phyloP scores from a whole-genome alignment of 768 basidiomycete genomes.

The Russula sp. region DNA sequence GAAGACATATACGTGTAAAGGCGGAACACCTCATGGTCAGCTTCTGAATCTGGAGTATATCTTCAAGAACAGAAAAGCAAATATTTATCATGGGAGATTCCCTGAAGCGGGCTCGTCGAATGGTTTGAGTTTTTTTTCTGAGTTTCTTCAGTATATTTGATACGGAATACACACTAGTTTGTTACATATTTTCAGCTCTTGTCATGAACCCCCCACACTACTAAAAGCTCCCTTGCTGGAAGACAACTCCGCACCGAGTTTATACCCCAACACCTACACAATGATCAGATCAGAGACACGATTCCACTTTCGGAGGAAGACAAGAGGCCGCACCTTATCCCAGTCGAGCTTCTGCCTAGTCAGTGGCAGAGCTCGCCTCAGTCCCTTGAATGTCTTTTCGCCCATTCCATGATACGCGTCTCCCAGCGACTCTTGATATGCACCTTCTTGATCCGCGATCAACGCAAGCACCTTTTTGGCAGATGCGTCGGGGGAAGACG shows the following conservation, averaged over 20 bases:
- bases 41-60: too few relatives aligned
- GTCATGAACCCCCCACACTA: slow-evolving; percentile 25
- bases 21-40: not conserved
- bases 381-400: slow-evolving; percentile 88
- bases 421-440: slow-evolving; percentile 72
- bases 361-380: slow-evolving; percentile 84
- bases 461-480: slow-evolving; percentile 73
- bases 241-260: slow-evolving; percentile 68
- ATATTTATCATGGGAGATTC: not conserved
- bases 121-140: not conserved
- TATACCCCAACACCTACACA: slow-evolving; percentile 50
- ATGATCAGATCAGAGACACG: not conserved
- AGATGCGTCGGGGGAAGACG: slow-evolving; percentile 42
- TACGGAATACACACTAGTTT: slow-evolving; percentile 4
- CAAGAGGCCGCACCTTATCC: slow-evolving; percentile 61
- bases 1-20: not conserved
- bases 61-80: not conserved
- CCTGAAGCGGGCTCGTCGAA: not conserved
- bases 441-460: slow-evolving; percentile 71
- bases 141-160: not conserved
- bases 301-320: not conserved
- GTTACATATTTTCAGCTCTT: not conserved
- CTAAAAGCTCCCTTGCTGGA: slow-evolving; percentile 54
- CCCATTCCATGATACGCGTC: slow-evolving; percentile 84
- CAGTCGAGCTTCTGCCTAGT: slow-evolving; percentile 94